Evolutionary conservation across 768 basidiomycete species (phyloP).

Genomic region (Naematelia aurantialba): DNA sequence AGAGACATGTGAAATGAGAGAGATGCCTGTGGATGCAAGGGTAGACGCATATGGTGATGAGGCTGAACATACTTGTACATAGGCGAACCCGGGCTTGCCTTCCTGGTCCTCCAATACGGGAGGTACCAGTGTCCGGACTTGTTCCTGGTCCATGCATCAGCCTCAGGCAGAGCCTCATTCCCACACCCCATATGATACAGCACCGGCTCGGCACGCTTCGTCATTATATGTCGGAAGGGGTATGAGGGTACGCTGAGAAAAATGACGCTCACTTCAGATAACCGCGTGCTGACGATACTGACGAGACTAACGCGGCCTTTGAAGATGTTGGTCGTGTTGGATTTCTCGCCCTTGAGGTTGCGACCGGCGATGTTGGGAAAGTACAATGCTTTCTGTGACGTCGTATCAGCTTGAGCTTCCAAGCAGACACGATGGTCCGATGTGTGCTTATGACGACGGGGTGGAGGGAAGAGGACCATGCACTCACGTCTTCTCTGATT

Average conservation of each 20-base stretch:
- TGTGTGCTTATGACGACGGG: no score
- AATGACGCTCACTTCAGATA: conserved; percentile 70
- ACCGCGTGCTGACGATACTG: conserved; percentile 74
- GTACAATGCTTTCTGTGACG: conserved; percentile 75
- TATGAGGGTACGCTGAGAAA: background rate
- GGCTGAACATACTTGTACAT: conserved; percentile 37
- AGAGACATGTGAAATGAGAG: no score
- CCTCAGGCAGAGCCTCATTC: background rate
- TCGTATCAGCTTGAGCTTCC: no score
- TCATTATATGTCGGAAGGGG: background rate
- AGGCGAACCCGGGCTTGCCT: conserved; percentile 16
- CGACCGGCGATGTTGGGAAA: conserved; percentile 81
- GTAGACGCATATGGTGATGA: no score
- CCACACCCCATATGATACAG: no score
- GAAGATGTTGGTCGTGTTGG: conserved; percentile 74
- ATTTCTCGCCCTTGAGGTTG: conserved; percentile 58
- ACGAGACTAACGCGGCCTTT: conserved; percentile 73
- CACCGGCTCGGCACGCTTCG: no score
- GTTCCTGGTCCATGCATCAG: conserved; percentile 62
- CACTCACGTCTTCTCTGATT: conserved; percentile 79
- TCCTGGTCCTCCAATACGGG: conserved; percentile 35
- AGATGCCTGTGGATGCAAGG: no score
- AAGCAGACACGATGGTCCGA: no score
- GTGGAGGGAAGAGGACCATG: background rate
- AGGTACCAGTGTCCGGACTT: conserved; percentile 64